Evolutionary conservation across 164 flowering plant species (phyloP).

Genomic region (Vitis riparia): DNA sequence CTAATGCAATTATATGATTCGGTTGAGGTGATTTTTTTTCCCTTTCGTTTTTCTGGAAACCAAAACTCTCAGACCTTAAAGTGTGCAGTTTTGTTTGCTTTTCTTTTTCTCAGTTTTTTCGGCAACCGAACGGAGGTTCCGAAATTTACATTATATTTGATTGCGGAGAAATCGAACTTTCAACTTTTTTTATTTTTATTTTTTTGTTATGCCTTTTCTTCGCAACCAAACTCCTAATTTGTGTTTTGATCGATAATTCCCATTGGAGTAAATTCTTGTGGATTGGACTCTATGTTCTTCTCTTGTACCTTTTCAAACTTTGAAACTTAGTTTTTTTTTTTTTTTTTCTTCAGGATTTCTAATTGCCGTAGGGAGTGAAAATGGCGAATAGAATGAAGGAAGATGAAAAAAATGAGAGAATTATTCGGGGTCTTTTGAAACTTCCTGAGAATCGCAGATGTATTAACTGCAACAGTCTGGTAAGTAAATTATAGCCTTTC

Average conservation of each 20-base stretch:
- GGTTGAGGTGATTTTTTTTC: too few species aligned
- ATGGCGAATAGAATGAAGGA: conserved; percentile 90
- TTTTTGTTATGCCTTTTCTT: too few species aligned
- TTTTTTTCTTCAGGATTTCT: not conserved
- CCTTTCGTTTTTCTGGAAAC: too few species aligned
- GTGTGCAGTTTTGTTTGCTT: too few species aligned
- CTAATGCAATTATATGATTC: too few species aligned
- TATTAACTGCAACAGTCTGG: conserved; percentile 89
- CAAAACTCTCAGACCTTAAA: too few species aligned
- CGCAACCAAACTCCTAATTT: too few species aligned
- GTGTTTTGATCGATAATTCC: not conserved
- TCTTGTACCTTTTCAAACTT: not conserved
- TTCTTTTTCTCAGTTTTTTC: too few species aligned
- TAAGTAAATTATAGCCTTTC: conserved; percentile 22
- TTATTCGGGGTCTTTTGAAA: conserved; percentile 80
- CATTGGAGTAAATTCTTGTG: not conserved
- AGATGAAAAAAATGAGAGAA: conserved; percentile 87
- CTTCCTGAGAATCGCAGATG: conserved; percentile 77
- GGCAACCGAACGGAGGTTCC: too few species aligned
- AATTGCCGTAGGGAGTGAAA: conserved; percentile 9
- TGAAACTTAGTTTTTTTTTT: not conserved
- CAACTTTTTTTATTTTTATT: too few species aligned
- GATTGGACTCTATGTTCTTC: not conserved
- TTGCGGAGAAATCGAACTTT: too few species aligned
- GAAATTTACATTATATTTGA: too few species aligned